These are phyloP conservation scores for Erythrobasidium yunnanense DNA, from an alignment of 768 basidiomycete genomes.

Conservation along the genomic window DNA sequence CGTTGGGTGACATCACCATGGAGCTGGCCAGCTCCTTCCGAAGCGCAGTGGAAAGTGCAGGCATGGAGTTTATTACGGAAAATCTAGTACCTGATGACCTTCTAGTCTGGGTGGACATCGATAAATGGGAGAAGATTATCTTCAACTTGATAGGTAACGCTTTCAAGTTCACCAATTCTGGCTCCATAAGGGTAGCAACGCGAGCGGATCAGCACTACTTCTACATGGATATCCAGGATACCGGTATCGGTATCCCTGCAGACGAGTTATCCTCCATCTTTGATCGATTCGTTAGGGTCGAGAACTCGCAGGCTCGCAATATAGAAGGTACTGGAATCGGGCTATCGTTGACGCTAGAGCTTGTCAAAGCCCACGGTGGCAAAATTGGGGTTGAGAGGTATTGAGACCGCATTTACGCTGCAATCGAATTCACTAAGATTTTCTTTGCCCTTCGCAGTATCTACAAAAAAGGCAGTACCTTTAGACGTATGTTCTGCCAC, in stretches of 20 bases:
- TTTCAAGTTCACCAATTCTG: constrained; percentile 27
- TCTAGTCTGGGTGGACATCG: constrained; percentile 22
- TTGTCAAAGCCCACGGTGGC: constrained; percentile 27
- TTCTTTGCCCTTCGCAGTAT: background rate
- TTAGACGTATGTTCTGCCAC: constrained; percentile 1
- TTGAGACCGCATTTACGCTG: background rate
- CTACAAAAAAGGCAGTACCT: constrained; percentile 21
- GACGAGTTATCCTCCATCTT: constrained; percentile 26
- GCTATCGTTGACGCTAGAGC: constrained; percentile 20
- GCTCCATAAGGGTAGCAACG: background rate
- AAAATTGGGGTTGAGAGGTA: constrained; percentile 24
- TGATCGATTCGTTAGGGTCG: constrained; percentile 27
- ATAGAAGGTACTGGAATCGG: constrained; percentile 28
- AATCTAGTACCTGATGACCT: constrained; percentile 10
- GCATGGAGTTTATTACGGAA: constrained; percentile 19
- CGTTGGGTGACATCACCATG: constrained; percentile 10
- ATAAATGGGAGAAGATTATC: constrained; percentile 28
- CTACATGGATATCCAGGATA: constrained; percentile 20
- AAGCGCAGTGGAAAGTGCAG: constrained; percentile 22
- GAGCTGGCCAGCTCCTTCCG: constrained; percentile 29
- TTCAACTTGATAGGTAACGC: constrained; percentile 28
- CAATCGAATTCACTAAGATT: background rate
- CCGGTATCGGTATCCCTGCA: constrained; percentile 27
- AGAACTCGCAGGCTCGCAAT: constrained; percentile 9
- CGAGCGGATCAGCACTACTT: constrained; percentile 7